phyloP scores from a whole-genome alignment of 2,329 filamentous ascomycete genomes.

The Xylaria arbuscula region DNA sequence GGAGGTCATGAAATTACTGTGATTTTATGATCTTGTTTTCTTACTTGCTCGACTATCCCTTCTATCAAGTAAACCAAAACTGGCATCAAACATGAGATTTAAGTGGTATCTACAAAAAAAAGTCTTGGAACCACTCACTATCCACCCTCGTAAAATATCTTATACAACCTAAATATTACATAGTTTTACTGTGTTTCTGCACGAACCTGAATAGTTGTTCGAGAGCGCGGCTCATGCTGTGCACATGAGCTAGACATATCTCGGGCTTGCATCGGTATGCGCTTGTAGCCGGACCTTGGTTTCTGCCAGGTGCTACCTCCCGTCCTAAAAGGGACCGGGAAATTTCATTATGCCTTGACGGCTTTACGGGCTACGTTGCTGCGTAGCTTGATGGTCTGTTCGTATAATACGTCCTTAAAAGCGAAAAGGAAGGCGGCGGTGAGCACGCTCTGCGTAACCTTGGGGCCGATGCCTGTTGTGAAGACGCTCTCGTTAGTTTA shows the following conservation, averaged over 20 bases:
- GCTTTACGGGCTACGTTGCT: constrained; percentile 55
- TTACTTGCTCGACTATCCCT: not conserved
- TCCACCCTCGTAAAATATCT: constrained; percentile 4
- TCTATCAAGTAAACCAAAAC: not conserved
- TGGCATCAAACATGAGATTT: too few species aligned
- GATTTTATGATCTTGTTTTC: not conserved
- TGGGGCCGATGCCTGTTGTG: constrained; percentile 84
- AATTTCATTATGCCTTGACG: constrained; percentile 42
- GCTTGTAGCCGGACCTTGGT: not conserved
- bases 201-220: not conserved
- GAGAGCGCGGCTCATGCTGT: not conserved
- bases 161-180: constrained; percentile 17
- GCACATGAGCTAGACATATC: not conserved
- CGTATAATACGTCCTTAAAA: constrained; percentile 97
- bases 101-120: constrained; percentile 10
- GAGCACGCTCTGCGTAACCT: constrained; percentile 95
- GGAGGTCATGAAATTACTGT: not conserved
- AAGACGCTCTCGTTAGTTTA: constrained; percentile 13
- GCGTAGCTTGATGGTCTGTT: constrained; percentile 77
- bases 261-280: not conserved
- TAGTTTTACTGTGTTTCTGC: not conserved
- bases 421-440: constrained; percentile 97
- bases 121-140: not conserved
- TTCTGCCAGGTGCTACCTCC: not conserved
- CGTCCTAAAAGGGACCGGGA: not conserved